phyloP scores from a whole-genome alignment of 345 rosid genomes.

The Eutrema yunnanense region DNA sequence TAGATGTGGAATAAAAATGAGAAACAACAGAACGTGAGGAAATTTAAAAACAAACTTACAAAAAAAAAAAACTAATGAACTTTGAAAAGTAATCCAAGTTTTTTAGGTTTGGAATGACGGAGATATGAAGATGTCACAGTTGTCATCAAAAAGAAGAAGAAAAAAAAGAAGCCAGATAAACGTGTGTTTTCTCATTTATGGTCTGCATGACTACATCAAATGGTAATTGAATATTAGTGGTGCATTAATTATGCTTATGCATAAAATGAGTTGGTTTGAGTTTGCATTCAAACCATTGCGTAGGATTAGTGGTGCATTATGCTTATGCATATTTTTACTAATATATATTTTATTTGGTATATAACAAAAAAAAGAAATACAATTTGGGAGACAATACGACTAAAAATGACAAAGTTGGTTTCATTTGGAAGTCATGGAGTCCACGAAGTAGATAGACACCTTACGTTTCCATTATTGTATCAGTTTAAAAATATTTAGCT shows the following conservation, averaged over 20 bases:
- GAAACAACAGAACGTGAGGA: too few relatives aligned
- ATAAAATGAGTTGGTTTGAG: neutral
- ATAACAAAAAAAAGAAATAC: neutral
- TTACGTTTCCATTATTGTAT: neutral
- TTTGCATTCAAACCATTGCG: neutral
- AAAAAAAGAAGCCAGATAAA: neutral
- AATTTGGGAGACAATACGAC: conserved; percentile 14
- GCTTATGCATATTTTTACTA: neutral
- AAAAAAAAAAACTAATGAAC: too few relatives aligned
- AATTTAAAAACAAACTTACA: too few relatives aligned
- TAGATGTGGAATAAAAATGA: too few relatives aligned
- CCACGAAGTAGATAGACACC: neutral
- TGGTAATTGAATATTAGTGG: neutral
- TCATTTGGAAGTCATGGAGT: neutral
- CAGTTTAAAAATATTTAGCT: neutral
- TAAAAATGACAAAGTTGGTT: neutral
- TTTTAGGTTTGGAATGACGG: too few relatives aligned
- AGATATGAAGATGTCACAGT: neutral
- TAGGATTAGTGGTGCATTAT: neutral
- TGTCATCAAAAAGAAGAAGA: neutral
- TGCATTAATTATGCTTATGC: too few relatives aligned
- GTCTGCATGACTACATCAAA: neutral
- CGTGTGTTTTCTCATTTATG: neutral
- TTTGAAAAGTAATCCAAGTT: too few relatives aligned
- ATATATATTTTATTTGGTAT: too few relatives aligned